Evolutionary conservation across 305 asterid genomes (phyloP), one percentile per base, ranked within the genome.

Genomic region (Vinca major): DNA sequence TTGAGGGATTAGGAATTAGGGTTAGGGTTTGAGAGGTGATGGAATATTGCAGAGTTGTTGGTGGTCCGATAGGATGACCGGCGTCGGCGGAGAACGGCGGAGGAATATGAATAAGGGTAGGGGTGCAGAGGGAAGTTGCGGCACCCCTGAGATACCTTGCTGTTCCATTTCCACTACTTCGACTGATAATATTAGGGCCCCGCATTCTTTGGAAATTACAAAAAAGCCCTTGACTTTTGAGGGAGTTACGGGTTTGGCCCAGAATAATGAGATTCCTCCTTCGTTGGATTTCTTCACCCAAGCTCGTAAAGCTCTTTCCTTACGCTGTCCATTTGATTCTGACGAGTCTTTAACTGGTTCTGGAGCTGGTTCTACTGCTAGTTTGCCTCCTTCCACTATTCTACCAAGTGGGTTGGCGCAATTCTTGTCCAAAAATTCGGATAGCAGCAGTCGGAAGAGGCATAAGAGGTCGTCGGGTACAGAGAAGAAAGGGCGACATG

Each of bases 251-350:
- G 70, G 82, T 78, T 49, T 79, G 68, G 86, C 91, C 84, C 86
- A 68, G 36, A 70, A 71, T 70, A 82, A 78, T 81, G 41, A 26
- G 33, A 26, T 26, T 26, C 33, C 51, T 56, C 52, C 70, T 62
- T 61, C 65, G 4, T 41, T 82, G 57, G 92, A 88, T 80, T 86
- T 83, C 53, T 91, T 67, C 66, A 64, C 87, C 36, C 99, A 91
- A 77, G 99, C 98, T 70, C 76, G 80, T 12, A 94, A 94, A 76
- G 81, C 88, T 4, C 88, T 94, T 63, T 81, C 91, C 21, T 74
- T 83, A 70, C 89, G 90, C 69, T 83, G 90, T 62, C 96, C 98
- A 7, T 94, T 84, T 17, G 89, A 84, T 78, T 82, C 85, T 5
- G 92, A 83, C 63, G 98, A 85, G 43, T 16, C 76, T 48, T 55